Conservation (phyloP, 352 stramenopile species). For the Hyaloperonospora brassicae region DNA sequence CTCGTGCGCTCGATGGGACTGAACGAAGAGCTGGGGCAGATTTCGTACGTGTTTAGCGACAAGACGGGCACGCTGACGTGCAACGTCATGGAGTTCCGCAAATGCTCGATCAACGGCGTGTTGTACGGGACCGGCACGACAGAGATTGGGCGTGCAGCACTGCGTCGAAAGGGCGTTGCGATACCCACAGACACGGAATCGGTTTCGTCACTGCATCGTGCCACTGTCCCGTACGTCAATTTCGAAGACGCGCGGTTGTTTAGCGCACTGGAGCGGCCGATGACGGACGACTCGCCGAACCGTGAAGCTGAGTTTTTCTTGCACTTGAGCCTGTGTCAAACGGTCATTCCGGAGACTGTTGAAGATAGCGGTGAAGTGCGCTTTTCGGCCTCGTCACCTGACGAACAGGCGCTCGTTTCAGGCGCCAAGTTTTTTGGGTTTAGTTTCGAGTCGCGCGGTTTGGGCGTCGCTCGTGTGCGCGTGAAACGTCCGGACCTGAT, state of each 20-base stretch:
- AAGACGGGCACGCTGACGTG: conserved; percentile 92
- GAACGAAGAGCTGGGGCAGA: conserved; percentile 88
- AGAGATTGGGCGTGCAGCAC: conserved; percentile 64
- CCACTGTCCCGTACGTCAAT: conserved; percentile 68
- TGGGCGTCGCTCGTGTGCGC: conserved; percentile 56
- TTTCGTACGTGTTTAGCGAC: conserved; percentile 89
- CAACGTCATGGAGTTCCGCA: conserved; percentile 94
- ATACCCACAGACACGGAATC: conserved; percentile 37
- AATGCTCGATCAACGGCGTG: conserved; percentile 89
- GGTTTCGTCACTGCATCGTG: conserved; percentile 9
- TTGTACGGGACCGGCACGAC: conserved; percentile 87
- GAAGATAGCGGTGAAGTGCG: conserved; percentile 47
- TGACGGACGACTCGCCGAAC: conserved; percentile 21
- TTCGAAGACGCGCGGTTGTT: conserved; percentile 60
- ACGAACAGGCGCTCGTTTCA: conserved; percentile 86
- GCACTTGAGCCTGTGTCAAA: conserved; percentile 76
- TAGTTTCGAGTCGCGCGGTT: conserved; percentile 55
- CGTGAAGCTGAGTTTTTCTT: conserved; percentile 77
- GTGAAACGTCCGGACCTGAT: conserved; percentile 32
- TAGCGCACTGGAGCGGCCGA: conserved; percentile 30
- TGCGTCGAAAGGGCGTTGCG: conserved; percentile 51
- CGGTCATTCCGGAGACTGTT: conserved; percentile 57
- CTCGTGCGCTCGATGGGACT: conserved; percentile 77
- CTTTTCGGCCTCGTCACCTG: conserved; percentile 73
- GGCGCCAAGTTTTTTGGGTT: conserved; percentile 79